phyloP scores from a whole-genome alignment of 495 filamentous ascomycete species.

The Neurospora hispaniola region DNA sequence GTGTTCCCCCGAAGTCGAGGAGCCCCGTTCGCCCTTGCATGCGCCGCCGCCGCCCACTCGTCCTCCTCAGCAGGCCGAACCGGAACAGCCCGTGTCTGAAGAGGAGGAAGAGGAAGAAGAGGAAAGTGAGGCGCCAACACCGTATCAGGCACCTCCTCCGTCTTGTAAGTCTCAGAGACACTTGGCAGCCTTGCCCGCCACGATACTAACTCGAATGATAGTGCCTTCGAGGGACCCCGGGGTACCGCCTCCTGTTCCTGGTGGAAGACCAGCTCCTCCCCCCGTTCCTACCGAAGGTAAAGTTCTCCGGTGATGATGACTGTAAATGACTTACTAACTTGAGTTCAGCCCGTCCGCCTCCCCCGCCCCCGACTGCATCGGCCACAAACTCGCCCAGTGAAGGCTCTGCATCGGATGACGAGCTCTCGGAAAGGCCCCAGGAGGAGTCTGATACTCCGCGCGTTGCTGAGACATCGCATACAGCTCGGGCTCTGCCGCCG shows the following conservation, averaged over 20 bases:
- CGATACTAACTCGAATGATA: conserved; percentile 17
- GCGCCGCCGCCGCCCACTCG: conserved; percentile 30
- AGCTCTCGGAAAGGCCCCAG: conserved; percentile 59
- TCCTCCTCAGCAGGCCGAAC: conserved; percentile 11
- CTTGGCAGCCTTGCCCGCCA: conserved; percentile 16
- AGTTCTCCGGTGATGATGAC: conserved; percentile 20
- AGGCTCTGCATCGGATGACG: conserved; percentile 89
- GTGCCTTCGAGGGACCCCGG: conserved; percentile 27
- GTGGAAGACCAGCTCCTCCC: conserved; percentile 55
- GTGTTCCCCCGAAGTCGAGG: conserved; percentile 33
- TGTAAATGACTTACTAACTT: conserved; percentile 23
- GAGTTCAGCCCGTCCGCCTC: conserved; percentile 45
- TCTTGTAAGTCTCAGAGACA: conserved; percentile 34
- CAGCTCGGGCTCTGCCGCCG: conserved; percentile 29
- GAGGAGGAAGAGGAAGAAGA: conserved; percentile 35
- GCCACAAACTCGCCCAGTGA: conserved; percentile 53
- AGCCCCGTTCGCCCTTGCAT: conserved; percentile 24
- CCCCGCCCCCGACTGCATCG: conserved; percentile 38
- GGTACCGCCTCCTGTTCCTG: conserved; percentile 48
- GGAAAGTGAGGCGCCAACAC: conserved; percentile 23
- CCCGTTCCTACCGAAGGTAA: conserved; percentile 59
- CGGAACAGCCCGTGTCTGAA: conserved; percentile 21
- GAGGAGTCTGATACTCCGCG: conserved; percentile 28
- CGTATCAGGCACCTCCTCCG: conserved; percentile 28
- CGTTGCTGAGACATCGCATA: conserved; percentile 23